Evolutionary conservation across 169 alveolate genomes (phyloP).

Genomic region (Eimeria maxima): DNA sequence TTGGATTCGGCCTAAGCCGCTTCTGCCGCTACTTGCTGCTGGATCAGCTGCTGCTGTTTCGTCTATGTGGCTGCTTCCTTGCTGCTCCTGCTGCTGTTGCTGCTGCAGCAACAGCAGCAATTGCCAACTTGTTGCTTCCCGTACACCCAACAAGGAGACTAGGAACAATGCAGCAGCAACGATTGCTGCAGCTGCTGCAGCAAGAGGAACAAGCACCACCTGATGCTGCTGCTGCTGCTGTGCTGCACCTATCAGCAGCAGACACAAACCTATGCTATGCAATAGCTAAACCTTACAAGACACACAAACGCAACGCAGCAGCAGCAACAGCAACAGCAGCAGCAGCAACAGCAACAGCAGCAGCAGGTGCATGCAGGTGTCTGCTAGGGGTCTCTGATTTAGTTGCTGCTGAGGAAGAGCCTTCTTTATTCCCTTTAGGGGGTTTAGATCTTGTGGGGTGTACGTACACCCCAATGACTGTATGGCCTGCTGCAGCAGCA

Average conservation of each 20-base stretch:
- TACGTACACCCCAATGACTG: not conserved
- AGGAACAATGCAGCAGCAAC: conserved; percentile 26
- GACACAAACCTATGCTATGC: conserved; percentile 42
- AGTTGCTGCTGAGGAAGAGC: conserved; percentile 54
- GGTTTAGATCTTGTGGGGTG: conserved; percentile 53
- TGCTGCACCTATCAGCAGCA: conserved; percentile 30
- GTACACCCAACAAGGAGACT: conserved; percentile 39
- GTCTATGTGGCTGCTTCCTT: conserved; percentile 44
- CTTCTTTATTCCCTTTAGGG: conserved; percentile 23
- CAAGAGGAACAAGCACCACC: conserved; percentile 53
- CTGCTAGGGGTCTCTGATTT: not conserved
- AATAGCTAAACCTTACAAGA: not conserved
- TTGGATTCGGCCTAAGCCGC: conserved; percentile 32
- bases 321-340: conserved; percentile 38
- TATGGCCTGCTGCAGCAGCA: conserved; percentile 54
- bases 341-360: not conserved
- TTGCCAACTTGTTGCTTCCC: conserved; percentile 6
- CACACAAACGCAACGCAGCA: not conserved
- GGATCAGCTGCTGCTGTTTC: conserved; percentile 52
- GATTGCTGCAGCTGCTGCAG: conserved; percentile 58
- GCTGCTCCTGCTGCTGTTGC: conserved; percentile 25
- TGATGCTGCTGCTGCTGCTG: conserved; percentile 71
- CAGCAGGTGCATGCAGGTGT: conserved; percentile 61
- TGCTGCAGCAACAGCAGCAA: conserved; percentile 38
- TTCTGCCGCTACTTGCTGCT: conserved; percentile 19